Evolutionary conservation across 495 filamentous ascomycete species (phyloP), one percentile per base, ranked within the genome.

Genomic region (Elasticomyces elasticus): DNA sequence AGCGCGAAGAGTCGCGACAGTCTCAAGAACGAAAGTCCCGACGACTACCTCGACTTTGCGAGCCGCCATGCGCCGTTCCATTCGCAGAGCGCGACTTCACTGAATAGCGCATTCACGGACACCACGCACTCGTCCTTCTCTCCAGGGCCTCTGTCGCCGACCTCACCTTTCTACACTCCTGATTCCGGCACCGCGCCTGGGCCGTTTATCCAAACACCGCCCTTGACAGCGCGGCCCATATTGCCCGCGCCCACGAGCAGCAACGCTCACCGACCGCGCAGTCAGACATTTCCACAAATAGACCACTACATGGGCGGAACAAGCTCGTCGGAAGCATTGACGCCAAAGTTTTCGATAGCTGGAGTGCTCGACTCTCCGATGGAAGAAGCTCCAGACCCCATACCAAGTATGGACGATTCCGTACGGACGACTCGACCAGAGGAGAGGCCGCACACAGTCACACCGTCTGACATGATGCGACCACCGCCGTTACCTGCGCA

Each of bases 91-190:
- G 72, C 75, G 0, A 76, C 74, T 5, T 79, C 81, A 6, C 69
- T 82, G 17, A 78, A 77, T 33, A 82, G 76, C 35, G 71, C 70
- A 24, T 77, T 73, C 59, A 70, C 70, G 1, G 74, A 75, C 51
- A 68, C 78, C 28, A 73, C 74, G 12, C 77, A 78, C 6, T 82
- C 83, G 3, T 79, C 79, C 1, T 84, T 89, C 61, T 86, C 87
- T 5, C 77, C 77, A 25, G 84, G 81, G 48, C 81, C 89, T 7
- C 78, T 86, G 28, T 94, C 87, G 61, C 92, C 92, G 40, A 83
- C 86, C 1, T 88, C 90, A 11, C 89, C 91, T 2, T 85, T 94
- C 63, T 89, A 88, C 68, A 85, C 85, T 1, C 82, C 86, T 1
- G 79, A 94, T 54, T 82, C 84, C 25, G 67, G 69, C 17, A 66